Evolutionary conservation across 257 asterid genomes (phyloP), one percentile per base, ranked within the genome.

Genomic region (Nicotiana attenuata): DNA sequence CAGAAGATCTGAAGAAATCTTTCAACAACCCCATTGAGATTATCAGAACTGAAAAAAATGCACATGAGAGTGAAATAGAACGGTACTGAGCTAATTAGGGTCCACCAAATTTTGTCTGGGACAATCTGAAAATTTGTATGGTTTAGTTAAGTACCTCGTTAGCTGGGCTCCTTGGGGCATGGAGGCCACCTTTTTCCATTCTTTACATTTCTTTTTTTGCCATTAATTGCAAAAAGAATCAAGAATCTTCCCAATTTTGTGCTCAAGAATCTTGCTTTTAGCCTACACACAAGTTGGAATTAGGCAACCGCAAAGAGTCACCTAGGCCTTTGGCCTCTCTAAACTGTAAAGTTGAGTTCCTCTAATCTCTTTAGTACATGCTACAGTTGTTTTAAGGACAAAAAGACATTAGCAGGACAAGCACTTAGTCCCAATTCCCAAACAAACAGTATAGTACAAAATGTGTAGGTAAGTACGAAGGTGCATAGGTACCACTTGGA

Each of bases 11-110:
- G 81, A 88, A 78, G 56, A 81, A 83, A 88, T 83, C 86, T 67
- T 83, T 81, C 84, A 85, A 88, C 91, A 86, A 85, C 89, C 87
- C 87, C 91, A 84, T 82, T 85, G 73, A 87, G 45, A 82, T 76
- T 29, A 83, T 78, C 81, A 29, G 28, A 79, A 52, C 6, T 26
- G 22, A 84, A 63, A 14, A 5, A 52, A 50, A 7, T 47, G n/a
- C 60, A 3, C 45, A 65, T 64, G 56, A 47, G 15, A 55, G 81
- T 56, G 55, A 55, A 19, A 57, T 11, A 69, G 52, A 29, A 53
- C 57, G 67, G 29, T 29, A 63, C 56, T 15, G 15, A 35, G 60
- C 53, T 47, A 76, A 52, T 35, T 28, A 14, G 76, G 88, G 83
- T 79, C 92, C 88, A 88, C 85, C 77, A 73, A 73, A 31, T 59